Evolutionary conservation across 1,139 yeast genomes (phyloP), one percentile per base, ranked within the genome.

Genomic region (Taphrina betulina): DNA sequence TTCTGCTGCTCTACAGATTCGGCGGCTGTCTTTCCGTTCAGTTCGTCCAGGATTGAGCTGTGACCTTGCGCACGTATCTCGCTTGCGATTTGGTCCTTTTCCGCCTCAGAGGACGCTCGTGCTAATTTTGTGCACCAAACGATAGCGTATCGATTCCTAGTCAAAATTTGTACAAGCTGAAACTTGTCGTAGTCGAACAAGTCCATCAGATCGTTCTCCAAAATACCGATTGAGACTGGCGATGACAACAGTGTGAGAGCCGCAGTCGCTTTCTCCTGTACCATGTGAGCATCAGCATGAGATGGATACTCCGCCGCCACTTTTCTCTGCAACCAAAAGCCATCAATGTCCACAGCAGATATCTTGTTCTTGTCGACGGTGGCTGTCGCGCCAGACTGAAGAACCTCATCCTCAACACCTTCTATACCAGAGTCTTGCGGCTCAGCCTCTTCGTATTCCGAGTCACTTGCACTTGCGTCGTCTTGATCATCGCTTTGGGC

Each of bases 111-210:
- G 12, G 68, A 71, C 1, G 76, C 74, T 37, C 68, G 68, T 2
- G 76, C 69, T 35, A 78, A 67, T 56, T 71, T 72, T 1, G 78
- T 71, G 35, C 82, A 79, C 78, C 81, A 84, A 1, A 77, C 78
- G 3, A 85, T 70, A 48, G 72, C 68, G 63, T 75, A 71, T 58
- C 84, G 68, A 63, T 87, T 83, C 37, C 73, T 72, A 16, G 80
- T 69, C 28, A 85, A 66, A 7, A 69, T 64, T 38, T 76, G 74
- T 7, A 81, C 76, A 7, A 84, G 65, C 0, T 75, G 78, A 41
- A 75, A 71, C 56, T 80, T 72, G 24, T 60, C 62, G 58, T 73
- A 75, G 14, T 78, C 80, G 41, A 83, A 70, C 5, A 79, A 61
- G 38, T 75, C 78, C 68, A 77, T 69, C 12, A 85, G 66, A 17